These are phyloP conservation scores for Metschnikowia reukaufii DNA, from an alignment of 805 yeast genomes.

Conservation along the genomic window DNA sequence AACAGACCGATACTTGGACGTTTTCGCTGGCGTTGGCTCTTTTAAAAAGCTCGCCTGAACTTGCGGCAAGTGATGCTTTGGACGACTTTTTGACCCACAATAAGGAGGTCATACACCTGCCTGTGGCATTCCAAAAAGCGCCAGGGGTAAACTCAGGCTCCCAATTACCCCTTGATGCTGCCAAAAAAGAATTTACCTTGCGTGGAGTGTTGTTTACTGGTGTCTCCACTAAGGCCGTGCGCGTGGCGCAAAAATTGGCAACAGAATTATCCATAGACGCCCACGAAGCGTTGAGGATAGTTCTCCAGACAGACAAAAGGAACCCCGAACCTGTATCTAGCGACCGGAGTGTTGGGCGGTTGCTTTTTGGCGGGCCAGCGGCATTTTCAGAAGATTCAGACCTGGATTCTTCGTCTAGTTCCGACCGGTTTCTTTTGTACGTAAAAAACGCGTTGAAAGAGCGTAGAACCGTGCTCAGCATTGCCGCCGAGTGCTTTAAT, in stretches of 20 bases:
- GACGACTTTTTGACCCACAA: constrained; percentile 41
- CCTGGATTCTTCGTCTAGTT: not conserved
- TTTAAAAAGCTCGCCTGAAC: constrained; percentile 30
- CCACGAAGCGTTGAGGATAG: constrained; percentile 50
- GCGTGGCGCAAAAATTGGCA: constrained; percentile 43
- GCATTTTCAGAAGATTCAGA: constrained; percentile 20
- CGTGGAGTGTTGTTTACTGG: constrained; percentile 42
- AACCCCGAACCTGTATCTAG: constrained; percentile 29
- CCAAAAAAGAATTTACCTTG: constrained; percentile 34
- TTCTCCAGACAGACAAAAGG: constrained; percentile 39
- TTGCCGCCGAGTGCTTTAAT: constrained; percentile 34
- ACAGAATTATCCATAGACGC: constrained; percentile 38
- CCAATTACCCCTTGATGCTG: not conserved
- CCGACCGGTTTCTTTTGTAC: constrained; percentile 34
- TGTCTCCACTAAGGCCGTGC: constrained; percentile 32
- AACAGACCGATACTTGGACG: constrained; percentile 31
- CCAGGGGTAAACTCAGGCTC: not conserved
- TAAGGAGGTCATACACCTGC: constrained; percentile 28
- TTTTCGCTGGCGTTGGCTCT: constrained; percentile 39
- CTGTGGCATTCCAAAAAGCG: constrained; percentile 29
- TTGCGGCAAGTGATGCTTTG: constrained; percentile 34
- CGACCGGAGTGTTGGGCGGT: not conserved
- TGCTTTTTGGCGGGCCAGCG: constrained; percentile 7
- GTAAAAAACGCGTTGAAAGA: constrained; percentile 48
- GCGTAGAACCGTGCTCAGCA: constrained; percentile 48